Evolutionary conservation across 2,329 filamentous ascomycete species (phyloP).

Genomic region (Fusarium proliferatum): DNA sequence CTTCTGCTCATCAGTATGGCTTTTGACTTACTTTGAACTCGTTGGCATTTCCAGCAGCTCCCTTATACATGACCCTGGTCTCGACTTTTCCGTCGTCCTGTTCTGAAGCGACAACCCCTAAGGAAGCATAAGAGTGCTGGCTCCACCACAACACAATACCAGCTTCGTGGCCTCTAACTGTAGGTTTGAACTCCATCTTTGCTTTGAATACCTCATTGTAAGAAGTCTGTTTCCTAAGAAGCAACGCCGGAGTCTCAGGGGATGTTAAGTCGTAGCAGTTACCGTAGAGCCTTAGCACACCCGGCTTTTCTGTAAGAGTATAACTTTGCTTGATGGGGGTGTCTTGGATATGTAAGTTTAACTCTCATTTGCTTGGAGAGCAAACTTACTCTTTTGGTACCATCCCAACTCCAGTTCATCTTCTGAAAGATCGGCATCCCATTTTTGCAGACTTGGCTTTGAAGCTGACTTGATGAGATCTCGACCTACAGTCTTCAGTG

Average conservation of each 20-base stretch:
- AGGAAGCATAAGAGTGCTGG: conserved; percentile 53
- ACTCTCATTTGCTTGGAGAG: fast-evolving
- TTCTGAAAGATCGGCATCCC: conserved; percentile 32
- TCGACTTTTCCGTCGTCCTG: not conserved
- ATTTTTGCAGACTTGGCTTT: not conserved
- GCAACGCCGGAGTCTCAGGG: conserved; percentile 62
- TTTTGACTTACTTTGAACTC: conserved; percentile 10
- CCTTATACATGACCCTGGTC: conserved; percentile 1
- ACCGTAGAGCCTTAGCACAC: conserved; percentile 60
- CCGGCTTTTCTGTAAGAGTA: conserved; percentile 57
- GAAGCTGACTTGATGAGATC: not conserved
- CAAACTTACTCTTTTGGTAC: conserved; percentile 43
- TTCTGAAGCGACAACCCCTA: conserved; percentile 36
- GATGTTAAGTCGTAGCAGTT: conserved; percentile 62
- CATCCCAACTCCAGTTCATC: conserved; percentile 37
- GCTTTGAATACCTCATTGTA: conserved; percentile 56
- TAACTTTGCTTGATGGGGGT: conserved; percentile 51
- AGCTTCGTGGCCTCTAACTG: conserved; percentile 58
- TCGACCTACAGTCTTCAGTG: conserved; percentile 32
- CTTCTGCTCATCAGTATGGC: fast-evolving
- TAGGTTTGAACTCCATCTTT: conserved; percentile 59
- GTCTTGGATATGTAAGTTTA: conserved; percentile 15
- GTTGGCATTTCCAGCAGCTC: not conserved
- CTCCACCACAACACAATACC: conserved; percentile 67
- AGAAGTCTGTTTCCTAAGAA: conserved; percentile 64